A percentile compares a stretch with the other conserved stretches of the same genome.
These are phyloP conservation scores for Bifiguratus adelaidae DNA, from an alignment of 192 early-diverging fungal genomes.

Conservation along the genomic window DNA sequence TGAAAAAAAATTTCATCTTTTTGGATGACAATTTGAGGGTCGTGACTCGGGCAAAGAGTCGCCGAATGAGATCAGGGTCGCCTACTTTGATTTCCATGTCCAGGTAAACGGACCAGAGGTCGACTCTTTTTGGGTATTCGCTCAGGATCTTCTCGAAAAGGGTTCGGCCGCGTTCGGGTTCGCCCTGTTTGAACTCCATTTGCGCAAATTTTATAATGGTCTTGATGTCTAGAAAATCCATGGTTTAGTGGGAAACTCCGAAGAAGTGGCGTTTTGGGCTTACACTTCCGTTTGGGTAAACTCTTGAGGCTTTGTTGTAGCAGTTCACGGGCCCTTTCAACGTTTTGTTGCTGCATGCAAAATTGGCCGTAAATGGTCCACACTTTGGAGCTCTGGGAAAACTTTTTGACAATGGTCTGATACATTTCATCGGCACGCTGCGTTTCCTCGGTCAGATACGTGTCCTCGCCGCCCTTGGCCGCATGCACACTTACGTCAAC, in stretches of 20 bases:
- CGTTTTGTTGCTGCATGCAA: slow-evolving; percentile 60
- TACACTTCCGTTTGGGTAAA: slow-evolving; percentile 89
- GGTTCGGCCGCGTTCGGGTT: slow-evolving; percentile 93
- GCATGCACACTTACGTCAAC: slow-evolving; percentile 43
- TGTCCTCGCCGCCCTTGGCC: slow-evolving; percentile 49
- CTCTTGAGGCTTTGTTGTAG: slow-evolving; percentile 70
- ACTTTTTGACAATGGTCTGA: slow-evolving; percentile 69
- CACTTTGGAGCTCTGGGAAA: slow-evolving; percentile 80
- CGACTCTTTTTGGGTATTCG: slow-evolving; percentile 86
- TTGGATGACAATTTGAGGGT: slow-evolving; percentile 86
- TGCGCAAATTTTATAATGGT: slow-evolving; percentile 91
- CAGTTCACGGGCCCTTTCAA: slow-evolving; percentile 69
- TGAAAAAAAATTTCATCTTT: slow-evolving; percentile 99
- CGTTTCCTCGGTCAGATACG: too few species aligned
- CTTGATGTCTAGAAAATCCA: slow-evolving; percentile 70
- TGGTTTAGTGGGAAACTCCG: slow-evolving; percentile 1
- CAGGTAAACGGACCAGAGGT: slow-evolving; percentile 94
- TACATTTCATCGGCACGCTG: slow-evolving; percentile 21
- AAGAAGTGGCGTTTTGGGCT: slow-evolving; percentile 22
- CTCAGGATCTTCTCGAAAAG: slow-evolving; percentile 93
- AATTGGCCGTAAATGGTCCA: slow-evolving; percentile 85
- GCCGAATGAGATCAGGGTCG: slow-evolving; percentile 55
- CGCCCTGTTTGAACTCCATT: slow-evolving; percentile 96
- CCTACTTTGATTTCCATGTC: slow-evolving; percentile 89
- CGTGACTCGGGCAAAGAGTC: slow-evolving; percentile 86